phyloP scores from a whole-genome alignment of 1,284 basidiomycete species.

The Rhizoctonia solani region DNA sequence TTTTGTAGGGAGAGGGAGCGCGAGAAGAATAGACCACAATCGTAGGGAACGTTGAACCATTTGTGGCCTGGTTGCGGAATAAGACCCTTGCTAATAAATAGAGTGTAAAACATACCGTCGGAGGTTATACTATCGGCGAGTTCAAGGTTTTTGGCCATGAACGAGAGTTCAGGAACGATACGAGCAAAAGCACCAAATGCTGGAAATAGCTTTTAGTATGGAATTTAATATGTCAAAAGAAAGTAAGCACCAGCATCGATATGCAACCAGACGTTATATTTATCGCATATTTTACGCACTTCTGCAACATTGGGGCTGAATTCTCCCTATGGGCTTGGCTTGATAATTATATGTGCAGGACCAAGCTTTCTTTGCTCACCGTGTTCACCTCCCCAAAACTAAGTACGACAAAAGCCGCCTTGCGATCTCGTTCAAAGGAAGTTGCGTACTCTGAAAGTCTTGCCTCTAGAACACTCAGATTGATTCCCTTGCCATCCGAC shows the following conservation, averaged over 20 bases:
- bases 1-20: constrained; percentile 43
- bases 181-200: constrained; percentile 55
- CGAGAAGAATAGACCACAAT: constrained; percentile 54
- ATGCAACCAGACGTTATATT: constrained; percentile 53
- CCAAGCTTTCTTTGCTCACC: constrained; percentile 39
- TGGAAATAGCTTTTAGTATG: constrained; percentile 32
- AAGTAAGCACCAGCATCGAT: constrained; percentile 50
- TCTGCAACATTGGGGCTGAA: constrained; percentile 45
- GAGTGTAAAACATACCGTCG: constrained; percentile 47
- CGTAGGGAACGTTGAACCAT: constrained; percentile 55
- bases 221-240: not conserved
- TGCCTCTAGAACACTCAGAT: constrained; percentile 46
- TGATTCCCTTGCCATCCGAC: constrained; percentile 45
- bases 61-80: constrained; percentile 46
- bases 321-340: constrained; percentile 37
- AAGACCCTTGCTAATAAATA: not conserved
- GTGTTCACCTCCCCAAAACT: constrained; percentile 57
- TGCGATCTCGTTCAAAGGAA: not conserved
- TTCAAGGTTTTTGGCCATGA: constrained; percentile 47
- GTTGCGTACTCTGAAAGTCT: constrained; percentile 1
- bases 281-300: constrained; percentile 48
- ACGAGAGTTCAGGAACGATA: constrained; percentile 48
- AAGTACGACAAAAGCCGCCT: constrained; percentile 46
- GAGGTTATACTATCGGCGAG: constrained; percentile 52
- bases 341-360: not conserved